A percentile compares a stretch with the other conserved stretches of the same genome.
Evolutionary conservation across 1,284 basidiomycete species (phyloP).

Genomic region (Chalciporus sp.): DNA sequence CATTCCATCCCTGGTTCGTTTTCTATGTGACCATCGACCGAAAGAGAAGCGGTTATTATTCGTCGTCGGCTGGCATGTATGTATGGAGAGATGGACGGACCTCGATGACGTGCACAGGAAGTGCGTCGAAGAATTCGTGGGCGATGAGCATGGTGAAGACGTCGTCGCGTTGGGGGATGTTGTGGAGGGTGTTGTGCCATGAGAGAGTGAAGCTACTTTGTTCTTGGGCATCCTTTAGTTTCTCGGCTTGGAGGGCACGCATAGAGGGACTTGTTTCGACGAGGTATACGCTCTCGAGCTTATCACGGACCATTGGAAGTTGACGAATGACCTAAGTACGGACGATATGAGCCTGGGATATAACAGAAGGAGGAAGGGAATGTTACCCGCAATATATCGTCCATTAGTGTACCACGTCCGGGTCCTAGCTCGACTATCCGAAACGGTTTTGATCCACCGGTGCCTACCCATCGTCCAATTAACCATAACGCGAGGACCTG

Average conservation of each 20-base stretch:
- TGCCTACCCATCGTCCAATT: slow-evolving; percentile 74
- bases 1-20: slow-evolving; percentile 82
- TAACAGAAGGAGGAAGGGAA: slow-evolving; percentile 23
- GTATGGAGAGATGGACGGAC: slow-evolving; percentile 41
- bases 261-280: slow-evolving; percentile 81
- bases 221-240: slow-evolving; percentile 41
- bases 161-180: slow-evolving; percentile 56
- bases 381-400: slow-evolving; percentile 85
- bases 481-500: slow-evolving; percentile 90
- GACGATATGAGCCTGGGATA: not conserved
- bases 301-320: slow-evolving; percentile 42
- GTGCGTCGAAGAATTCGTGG: slow-evolving; percentile 98
- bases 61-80: no score
- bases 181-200: slow-evolving; percentile 80
- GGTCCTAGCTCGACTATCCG: slow-evolving; percentile 93
- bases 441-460: slow-evolving; percentile 54
- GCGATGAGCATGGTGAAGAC: slow-evolving; percentile 88
- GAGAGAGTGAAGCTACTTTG: slow-evolving; percentile 44
- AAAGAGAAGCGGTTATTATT: no score
- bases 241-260: slow-evolving; percentile 64
- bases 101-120: slow-evolving; percentile 91
- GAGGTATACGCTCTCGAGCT: slow-evolving; percentile 66
- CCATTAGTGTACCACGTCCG: slow-evolving; percentile 90
- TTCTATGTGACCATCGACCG: slow-evolving; percentile 49
- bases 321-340: slow-evolving; percentile 51